phyloP scores from a whole-genome alignment of 805 yeast species.

The Ogataea pilisensis region DNA sequence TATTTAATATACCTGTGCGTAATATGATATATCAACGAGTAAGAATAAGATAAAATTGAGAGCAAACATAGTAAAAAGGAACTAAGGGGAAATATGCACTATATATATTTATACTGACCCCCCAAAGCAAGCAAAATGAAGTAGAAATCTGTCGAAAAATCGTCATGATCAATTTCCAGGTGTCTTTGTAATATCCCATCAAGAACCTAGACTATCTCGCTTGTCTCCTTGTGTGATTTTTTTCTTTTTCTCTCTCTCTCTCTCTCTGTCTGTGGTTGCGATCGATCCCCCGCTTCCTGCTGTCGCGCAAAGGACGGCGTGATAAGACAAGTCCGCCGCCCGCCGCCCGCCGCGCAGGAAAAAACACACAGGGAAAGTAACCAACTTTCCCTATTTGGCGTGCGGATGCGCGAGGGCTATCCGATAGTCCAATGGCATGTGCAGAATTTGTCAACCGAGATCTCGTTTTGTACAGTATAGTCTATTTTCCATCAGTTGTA shows the following conservation, averaged over 20 bases:
- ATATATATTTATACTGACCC: background rate
- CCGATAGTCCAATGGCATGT: background rate
- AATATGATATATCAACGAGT: too few relatives aligned
- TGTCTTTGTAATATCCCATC: too few relatives aligned
- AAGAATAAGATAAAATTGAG: background rate
- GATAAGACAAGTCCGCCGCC: too few relatives aligned
- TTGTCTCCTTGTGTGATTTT: too few relatives aligned
- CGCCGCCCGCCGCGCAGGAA: too few relatives aligned
- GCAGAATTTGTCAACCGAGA: background rate
- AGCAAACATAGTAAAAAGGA: background rate
- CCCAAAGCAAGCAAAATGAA: background rate
- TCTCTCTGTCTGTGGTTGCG: background rate
- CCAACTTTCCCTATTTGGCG: conserved; percentile 1
- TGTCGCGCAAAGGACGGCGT: too few relatives aligned
- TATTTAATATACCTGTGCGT: too few relatives aligned
- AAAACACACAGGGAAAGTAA: background rate
- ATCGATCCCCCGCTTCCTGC: background rate
- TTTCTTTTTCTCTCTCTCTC: too few relatives aligned
- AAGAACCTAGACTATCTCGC: too few relatives aligned
- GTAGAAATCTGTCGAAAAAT: background rate
- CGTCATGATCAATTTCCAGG: too few relatives aligned
- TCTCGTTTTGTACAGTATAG: background rate
- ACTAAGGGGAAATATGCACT: background rate
- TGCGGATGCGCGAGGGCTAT: background rate
- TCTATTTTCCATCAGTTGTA: background rate